Evolutionary conservation across 176 grass and related monocot genomes (phyloP).

Genomic region (Tillandsia leiboldiana): DNA sequence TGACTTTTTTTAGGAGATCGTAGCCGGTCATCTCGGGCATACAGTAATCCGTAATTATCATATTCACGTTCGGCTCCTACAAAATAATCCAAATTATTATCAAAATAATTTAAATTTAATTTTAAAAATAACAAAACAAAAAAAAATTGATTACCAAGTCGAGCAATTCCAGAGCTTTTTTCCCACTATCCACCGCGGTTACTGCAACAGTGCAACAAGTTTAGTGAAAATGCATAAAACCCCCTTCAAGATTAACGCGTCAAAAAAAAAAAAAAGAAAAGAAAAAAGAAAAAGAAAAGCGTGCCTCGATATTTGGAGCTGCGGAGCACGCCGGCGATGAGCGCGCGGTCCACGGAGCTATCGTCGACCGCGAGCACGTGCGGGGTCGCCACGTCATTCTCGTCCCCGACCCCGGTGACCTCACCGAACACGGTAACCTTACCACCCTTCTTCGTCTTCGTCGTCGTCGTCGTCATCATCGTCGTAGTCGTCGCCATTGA

Average conservation of each 20-base stretch:
- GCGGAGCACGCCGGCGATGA: constrained; percentile 57
- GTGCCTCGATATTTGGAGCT: constrained; percentile 67
- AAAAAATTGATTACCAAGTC: constrained; percentile 22
- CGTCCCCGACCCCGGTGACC: constrained; percentile 13
- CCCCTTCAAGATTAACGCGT: no score
- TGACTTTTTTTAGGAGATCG: constrained; percentile 91
- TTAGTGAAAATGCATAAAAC: no score
- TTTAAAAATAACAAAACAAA: background rate
- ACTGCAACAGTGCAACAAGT: constrained; percentile 32
- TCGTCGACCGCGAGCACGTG: constrained; percentile 88
- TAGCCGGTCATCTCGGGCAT: constrained; percentile 99
- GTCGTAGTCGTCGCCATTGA: no score
- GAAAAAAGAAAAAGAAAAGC: background rate
- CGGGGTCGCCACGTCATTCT: constrained; percentile 1
- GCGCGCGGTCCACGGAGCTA: constrained; percentile 68
- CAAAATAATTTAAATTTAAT: no score
- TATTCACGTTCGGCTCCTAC: constrained; percentile 82
- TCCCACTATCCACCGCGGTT: constrained; percentile 85
- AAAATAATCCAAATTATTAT: background rate
- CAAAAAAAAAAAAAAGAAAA: no score
- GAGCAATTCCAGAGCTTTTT: constrained; percentile 75
- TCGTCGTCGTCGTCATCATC: background rate
- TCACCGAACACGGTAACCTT: background rate
- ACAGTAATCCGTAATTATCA: constrained; percentile 96
- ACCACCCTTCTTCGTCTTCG: constrained; percentile 15